phyloP scores from a whole-genome alignment of 2,329 filamentous ascomycete species.

The Orbilia javanica region DNA sequence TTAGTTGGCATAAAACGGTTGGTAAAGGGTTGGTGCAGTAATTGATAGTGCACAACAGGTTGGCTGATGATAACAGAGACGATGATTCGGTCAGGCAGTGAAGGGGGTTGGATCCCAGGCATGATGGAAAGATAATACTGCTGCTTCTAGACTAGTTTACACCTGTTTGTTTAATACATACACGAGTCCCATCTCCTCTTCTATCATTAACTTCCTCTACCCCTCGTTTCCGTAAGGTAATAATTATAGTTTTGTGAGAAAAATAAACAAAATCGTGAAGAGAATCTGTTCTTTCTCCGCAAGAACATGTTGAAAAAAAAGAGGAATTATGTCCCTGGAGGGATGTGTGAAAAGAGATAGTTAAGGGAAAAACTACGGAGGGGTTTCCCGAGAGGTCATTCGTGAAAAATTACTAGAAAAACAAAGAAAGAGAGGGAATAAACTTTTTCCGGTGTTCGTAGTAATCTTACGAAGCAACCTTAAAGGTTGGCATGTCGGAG shows the following conservation, averaged over 20 bases:
- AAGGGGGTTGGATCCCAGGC: neutral
- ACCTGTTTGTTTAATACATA: constrained; percentile 41
- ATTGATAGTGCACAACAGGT: constrained; percentile 10
- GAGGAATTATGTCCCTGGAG: constrained; percentile 21
- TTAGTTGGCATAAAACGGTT: constrained; percentile 9
- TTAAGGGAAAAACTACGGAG: constrained; percentile 13
- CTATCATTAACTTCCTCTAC: constrained; percentile 29
- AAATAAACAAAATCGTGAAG: constrained; percentile 53
- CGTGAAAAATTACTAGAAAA: constrained; percentile 46
- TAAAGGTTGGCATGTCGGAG: constrained; percentile 27
- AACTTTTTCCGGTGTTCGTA: constrained; percentile 32
- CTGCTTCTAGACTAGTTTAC: constrained; percentile 46
- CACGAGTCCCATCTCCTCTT: constrained; percentile 11
- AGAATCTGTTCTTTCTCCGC: constrained; percentile 55
- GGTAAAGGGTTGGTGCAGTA: constrained; percentile 13
- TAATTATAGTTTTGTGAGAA: constrained; percentile 52
- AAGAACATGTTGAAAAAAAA: constrained; percentile 37
- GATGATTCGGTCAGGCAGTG: neutral
- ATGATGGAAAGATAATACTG: constrained; percentile 30
- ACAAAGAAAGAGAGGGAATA: constrained; percentile 22
- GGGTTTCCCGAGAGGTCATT: constrained; percentile 35
- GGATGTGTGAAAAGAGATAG: constrained; percentile 17
- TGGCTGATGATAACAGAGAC: constrained; percentile 11
- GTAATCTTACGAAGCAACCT: constrained; percentile 49
- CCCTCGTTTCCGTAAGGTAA: constrained; percentile 32